These are phyloP conservation scores for Rusavskia elegans DNA, from an alignment of 495 filamentous ascomycete genomes.

Conservation along the genomic window DNA sequence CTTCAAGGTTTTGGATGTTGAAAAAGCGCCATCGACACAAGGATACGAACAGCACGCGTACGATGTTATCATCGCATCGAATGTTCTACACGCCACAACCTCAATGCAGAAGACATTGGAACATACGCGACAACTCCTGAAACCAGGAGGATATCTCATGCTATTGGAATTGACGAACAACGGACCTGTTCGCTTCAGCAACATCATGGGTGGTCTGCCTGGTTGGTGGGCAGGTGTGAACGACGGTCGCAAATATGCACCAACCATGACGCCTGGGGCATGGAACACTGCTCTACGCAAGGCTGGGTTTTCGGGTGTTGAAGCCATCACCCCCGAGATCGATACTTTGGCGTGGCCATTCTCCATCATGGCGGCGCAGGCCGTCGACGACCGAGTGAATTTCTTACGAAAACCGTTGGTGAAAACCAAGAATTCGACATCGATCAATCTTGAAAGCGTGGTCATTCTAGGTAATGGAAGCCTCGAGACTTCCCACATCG, in stretches of 20 bases:
- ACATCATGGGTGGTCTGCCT: constrained; percentile 25
- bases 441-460: neutral
- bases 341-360: constrained; percentile 15
- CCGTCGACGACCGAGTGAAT: constrained; percentile 22
- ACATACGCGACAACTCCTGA: constrained; percentile 27
- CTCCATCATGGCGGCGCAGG: constrained; percentile 27
- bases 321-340: constrained; percentile 11
- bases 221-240: constrained; percentile 37
- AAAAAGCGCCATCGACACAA: constrained; percentile 24
- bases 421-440: too few species aligned
- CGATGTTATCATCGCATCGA: constrained; percentile 29
- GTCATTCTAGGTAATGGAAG: neutral
- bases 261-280: constrained; percentile 15
- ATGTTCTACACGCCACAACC: constrained; percentile 11
- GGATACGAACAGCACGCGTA: constrained; percentile 26
- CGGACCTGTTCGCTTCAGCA: constrained; percentile 8
- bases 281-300: constrained; percentile 27
- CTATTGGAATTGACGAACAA: constrained; percentile 6
- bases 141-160: constrained; percentile 17
- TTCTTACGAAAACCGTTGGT: neutral
- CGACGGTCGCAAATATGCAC: constrained; percentile 24
- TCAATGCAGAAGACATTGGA: constrained; percentile 8
- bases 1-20: constrained; percentile 30
- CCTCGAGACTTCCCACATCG: neutral
- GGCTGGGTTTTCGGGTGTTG: constrained; percentile 31